Base-by-base conservation (phyloP, 1,284 basidiomycete species). In the Takashimella tepidaria region DNA sequence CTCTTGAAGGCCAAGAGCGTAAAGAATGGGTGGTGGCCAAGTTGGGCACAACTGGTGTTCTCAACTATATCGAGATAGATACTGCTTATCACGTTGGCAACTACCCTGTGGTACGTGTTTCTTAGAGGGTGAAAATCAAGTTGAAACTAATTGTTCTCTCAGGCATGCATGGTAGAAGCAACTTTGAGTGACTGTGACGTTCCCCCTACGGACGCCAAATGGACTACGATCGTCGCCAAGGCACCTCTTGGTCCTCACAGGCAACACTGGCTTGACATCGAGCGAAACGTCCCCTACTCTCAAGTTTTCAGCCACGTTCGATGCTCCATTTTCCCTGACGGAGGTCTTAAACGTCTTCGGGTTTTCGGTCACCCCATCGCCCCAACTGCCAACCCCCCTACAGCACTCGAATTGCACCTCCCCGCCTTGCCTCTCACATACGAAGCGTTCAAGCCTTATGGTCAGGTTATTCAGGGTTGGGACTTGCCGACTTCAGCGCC, bases 21-120 rank as follows among this genome's bases (percentile, higher is more conserved):
- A 89, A 85, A 54, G 93, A 98, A 66, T 97, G 90, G 89, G 87
- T 84, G 3, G 82, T 98, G 53, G 85, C 96, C 60, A 87, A 86
- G 76, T 79, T 98, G 87, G 87, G 84, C 46, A 49, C 80, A 42
- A 77, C 83, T 13, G 90, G 91, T 8, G 78, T 80, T 57, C 79
- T 98, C 16, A 82, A 86, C 50, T 82, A 86, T 56, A 83, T 85
- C 25, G 91, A 96, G 71, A 85, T 98, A 55, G 95, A 98, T 74
- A 97, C 95, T 0, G 85, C 87, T 2, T 88, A 95, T 78, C 98
- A 97, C 78, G 90, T 90, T 66, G 95, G 95, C 48, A 98, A 98
- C 75, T 98, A 92, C 69, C 92, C 92, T 6, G 87, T 92, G 59
- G 88, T 76, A 13, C 67, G 70, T 67, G 4, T 37, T 5, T 31